Conservation (phyloP, 305 asterid genomes). For the Fraxinus ornus region DNA sequence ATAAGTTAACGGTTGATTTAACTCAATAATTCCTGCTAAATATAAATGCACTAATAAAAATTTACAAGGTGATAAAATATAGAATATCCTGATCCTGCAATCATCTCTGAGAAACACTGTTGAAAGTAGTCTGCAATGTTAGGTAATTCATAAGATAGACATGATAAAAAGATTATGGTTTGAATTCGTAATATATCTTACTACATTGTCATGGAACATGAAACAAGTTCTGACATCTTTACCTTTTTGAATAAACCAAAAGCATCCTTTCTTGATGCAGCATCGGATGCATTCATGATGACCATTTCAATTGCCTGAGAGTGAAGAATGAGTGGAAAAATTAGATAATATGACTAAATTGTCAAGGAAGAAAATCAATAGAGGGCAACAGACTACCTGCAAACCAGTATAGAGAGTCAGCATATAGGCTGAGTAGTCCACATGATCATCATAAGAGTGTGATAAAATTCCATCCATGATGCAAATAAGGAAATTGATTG, state of each 20-base stretch:
- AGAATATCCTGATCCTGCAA: not conserved
- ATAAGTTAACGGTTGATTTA: not conserved
- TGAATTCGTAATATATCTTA: not conserved
- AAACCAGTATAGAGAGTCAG: constrained; percentile 59
- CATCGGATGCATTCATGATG: constrained; percentile 74
- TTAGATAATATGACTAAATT: constrained; percentile 10
- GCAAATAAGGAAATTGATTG: constrained; percentile 56
- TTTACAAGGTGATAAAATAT: not conserved
- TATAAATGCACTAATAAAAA: not conserved
- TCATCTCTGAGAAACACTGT: not conserved
- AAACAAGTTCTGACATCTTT: constrained; percentile 13
- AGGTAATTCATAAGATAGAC: not conserved
- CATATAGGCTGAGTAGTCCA: constrained; percentile 45
- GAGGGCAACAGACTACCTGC: constrained; percentile 47
- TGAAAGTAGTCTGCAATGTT: not conserved
- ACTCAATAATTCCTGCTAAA: constrained; percentile 6
- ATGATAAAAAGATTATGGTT: not conserved
- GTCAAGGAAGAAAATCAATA: constrained; percentile 23
- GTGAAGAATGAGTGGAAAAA: constrained; percentile 12
- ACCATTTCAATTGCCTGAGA: constrained; percentile 68
- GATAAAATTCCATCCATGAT: constrained; percentile 53
- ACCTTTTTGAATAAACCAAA: constrained; percentile 72
- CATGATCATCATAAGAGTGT: constrained; percentile 33
- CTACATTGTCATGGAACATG: not conserved
- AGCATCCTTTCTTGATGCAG: constrained; percentile 57